Percentiles rank a stretch among this genome's conserved stretches.
These are phyloP conservation scores for Microcos paniculata DNA, from an alignment of 345 rosid genomes.

Conservation along the genomic window DNA sequence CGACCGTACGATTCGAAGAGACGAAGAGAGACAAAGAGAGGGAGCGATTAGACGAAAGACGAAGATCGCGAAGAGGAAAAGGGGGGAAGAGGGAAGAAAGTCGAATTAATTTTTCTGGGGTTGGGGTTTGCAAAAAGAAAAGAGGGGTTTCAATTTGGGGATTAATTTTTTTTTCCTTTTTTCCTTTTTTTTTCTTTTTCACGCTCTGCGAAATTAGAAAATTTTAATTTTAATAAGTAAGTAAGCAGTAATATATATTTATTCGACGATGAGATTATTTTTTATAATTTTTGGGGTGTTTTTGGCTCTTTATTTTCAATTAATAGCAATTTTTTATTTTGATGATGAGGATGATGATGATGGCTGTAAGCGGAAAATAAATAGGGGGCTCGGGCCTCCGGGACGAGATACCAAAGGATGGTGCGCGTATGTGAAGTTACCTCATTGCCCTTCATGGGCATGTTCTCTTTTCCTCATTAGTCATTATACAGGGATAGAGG, in stretches of 20 bases:
- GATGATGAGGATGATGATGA: background rate
- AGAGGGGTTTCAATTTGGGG: constrained; percentile 10
- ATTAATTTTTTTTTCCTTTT: background rate
- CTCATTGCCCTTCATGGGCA: background rate
- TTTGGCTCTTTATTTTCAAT: background rate
- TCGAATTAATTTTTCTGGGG: constrained; percentile 4
- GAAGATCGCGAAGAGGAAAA: background rate
- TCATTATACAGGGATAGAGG: no score
- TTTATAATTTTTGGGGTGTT: background rate
- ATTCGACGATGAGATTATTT: background rate
- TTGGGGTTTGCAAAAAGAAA: background rate
- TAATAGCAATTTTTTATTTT: background rate
- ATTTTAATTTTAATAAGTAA: no score
- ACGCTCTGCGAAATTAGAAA: background rate
- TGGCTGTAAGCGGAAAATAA: background rate
- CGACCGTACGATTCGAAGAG: background rate
- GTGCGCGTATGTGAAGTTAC: background rate
- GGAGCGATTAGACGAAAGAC: background rate
- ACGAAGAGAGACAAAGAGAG: background rate
- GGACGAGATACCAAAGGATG: no score
- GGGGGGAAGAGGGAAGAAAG: background rate
- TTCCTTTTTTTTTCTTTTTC: background rate
- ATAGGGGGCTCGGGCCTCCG: background rate
- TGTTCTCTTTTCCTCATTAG: no score
- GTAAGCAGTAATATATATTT: background rate